Evolutionary conservation across 75 land plant genomes (phyloP).

Genomic region (Sequoia sempervirens): DNA sequence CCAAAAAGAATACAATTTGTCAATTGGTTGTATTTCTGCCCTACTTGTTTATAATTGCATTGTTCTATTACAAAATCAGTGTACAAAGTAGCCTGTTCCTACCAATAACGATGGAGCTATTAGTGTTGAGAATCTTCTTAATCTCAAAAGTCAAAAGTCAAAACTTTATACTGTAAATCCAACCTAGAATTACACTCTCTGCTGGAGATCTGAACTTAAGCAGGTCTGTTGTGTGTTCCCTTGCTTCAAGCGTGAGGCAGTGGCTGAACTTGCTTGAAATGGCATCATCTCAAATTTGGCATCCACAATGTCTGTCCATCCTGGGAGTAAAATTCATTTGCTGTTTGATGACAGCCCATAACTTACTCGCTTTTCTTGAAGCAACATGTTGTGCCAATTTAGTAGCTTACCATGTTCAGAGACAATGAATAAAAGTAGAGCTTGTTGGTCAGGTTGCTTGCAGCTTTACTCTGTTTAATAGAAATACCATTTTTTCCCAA

Average conservation of each 20-base stretch:
- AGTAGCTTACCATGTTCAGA: background rate
- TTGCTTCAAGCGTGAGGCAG: background rate
- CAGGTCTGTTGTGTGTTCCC: background rate
- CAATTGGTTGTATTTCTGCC: background rate
- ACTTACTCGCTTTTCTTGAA: background rate
- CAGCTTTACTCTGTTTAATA: background rate
- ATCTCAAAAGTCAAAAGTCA: background rate
- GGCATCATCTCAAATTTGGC: background rate
- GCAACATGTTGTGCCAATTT: background rate
- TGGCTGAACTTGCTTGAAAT: background rate
- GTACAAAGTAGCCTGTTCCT: background rate
- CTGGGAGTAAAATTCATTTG: background rate
- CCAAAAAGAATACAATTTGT: background rate
- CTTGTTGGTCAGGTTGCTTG: background rate
- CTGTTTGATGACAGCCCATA: background rate
- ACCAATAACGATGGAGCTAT: background rate
- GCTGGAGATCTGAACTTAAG: background rate
- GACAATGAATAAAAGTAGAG: background rate
- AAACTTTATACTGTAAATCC: conserved; percentile 1
- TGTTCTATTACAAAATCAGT: conserved; percentile 1
- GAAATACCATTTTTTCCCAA: background rate
- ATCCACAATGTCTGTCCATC: background rate
- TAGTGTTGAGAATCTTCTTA: background rate
- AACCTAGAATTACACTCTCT: background rate
- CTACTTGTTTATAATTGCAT: background rate